These are phyloP conservation scores for Alternaria solani DNA, from an alignment of 2,329 filamentous ascomycete genomes.

Conservation along the genomic window DNA sequence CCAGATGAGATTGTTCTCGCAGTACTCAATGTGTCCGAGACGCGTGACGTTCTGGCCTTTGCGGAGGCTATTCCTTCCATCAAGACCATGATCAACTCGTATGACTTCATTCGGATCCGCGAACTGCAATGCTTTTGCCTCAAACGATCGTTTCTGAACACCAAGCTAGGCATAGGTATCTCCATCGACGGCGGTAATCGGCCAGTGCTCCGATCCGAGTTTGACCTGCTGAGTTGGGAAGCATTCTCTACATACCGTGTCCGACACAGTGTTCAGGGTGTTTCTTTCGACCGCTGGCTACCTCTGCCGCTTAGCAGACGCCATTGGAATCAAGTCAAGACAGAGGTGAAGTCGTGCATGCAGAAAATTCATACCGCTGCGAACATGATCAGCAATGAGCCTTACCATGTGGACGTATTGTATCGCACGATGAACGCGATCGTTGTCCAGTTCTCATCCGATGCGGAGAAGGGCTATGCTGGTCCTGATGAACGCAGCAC, in stretches of 20 bases:
- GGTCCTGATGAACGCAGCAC: slow-evolving; percentile 46
- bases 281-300: slow-evolving; percentile 56
- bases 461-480: slow-evolving; percentile 26
- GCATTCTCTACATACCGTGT: slow-evolving; percentile 51
- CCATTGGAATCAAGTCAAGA: slow-evolving; percentile 55
- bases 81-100: slow-evolving; percentile 46
- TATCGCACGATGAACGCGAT: slow-evolving; percentile 62
- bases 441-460: slow-evolving; percentile 58
- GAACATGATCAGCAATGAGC: slow-evolving; percentile 27
- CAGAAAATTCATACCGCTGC: slow-evolving; percentile 35
- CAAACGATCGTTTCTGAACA: slow-evolving; percentile 52
- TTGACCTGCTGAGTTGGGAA: slow-evolving; percentile 58
- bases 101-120: slow-evolving; percentile 47
- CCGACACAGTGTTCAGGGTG: slow-evolving; percentile 54
- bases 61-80: slow-evolving; percentile 51
- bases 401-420: slow-evolving; percentile 48
- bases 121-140: slow-evolving; percentile 59
- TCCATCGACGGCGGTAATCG: slow-evolving; percentile 24
- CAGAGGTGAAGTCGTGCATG: slow-evolving; percentile 37
- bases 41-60: slow-evolving; percentile 49
- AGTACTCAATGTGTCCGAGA: slow-evolving; percentile 31
- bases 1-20: slow-evolving; percentile 55
- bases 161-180: slow-evolving; percentile 58
- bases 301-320: slow-evolving; percentile 57
- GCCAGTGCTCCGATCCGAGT: slow-evolving; percentile 56